A percentile compares a stretch with the other conserved stretches of the same genome.
Evolutionary conservation across 2,329 filamentous ascomycete species (phyloP).

Genomic region (Monascus ruber): DNA sequence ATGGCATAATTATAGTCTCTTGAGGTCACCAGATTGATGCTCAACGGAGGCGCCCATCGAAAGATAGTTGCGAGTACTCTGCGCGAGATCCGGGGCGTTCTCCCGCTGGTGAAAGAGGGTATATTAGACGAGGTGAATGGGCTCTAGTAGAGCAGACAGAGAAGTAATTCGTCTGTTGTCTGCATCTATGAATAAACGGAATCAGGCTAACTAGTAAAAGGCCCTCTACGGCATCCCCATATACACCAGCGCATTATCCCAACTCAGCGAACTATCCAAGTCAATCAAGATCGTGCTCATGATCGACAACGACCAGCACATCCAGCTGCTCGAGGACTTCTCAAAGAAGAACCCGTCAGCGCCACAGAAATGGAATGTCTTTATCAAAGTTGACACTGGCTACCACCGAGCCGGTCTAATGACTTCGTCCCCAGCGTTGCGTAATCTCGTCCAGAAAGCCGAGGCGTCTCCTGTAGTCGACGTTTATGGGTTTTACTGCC

Average conservation of each 20-base stretch:
- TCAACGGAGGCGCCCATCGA: slow-evolving; percentile 26
- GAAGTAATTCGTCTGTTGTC: too few relatives aligned
- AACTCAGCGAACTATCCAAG: slow-evolving; percentile 17
- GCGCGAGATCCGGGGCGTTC: slow-evolving; percentile 28
- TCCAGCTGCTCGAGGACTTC: slow-evolving; percentile 11
- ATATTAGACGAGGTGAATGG: slow-evolving; percentile 27
- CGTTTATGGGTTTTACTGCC: slow-evolving; percentile 14
- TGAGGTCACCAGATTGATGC: slow-evolving; percentile 32
- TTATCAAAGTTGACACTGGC: slow-evolving; percentile 15
- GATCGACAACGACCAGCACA: slow-evolving; percentile 18
- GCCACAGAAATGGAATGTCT: slow-evolving; percentile 11
- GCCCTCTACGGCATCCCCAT: slow-evolving; percentile 33
- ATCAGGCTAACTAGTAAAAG: slow-evolving; percentile 2
- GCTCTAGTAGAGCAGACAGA: too few relatives aligned
- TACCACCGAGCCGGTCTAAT: slow-evolving; percentile 11
- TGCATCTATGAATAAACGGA: slow-evolving; percentile 6
- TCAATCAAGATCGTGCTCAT: slow-evolving; percentile 25
- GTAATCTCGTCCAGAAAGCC: slow-evolving; percentile 5
- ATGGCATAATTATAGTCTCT: slow-evolving; percentile 6
- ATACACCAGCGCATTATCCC: slow-evolving; percentile 21
- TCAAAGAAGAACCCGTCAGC: not conserved
- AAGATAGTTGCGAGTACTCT: slow-evolving; percentile 33
- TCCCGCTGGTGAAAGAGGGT: slow-evolving; percentile 30
- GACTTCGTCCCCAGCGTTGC: slow-evolving; percentile 5
- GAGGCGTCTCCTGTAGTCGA: slow-evolving; percentile 6